Evolutionary conservation across 1,284 basidiomycete species (phyloP).

Genomic region (Meira miltonrushii): DNA sequence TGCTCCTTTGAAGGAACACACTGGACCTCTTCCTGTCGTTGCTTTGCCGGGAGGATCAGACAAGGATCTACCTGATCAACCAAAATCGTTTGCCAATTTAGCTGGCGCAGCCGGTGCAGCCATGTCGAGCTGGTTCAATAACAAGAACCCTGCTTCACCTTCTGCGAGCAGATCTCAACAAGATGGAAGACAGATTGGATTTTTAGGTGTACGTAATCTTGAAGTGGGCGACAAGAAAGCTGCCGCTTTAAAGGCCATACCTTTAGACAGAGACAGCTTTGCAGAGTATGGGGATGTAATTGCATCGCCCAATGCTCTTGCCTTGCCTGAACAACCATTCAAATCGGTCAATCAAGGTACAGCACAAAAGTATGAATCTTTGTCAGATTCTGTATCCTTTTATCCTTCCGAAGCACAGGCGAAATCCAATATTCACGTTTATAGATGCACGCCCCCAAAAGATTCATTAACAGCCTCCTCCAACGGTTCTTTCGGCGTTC

Average conservation of each 20-base stretch:
- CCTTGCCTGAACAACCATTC: constrained; percentile 14
- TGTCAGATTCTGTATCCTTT: constrained; percentile 24
- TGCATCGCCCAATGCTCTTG: constrained; percentile 20
- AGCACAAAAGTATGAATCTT: constrained; percentile 33
- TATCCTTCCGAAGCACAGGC: constrained; percentile 26
- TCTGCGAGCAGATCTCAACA: neutral
- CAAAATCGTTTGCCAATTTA: neutral
- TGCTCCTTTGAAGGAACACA: constrained; percentile 21
- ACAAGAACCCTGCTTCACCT: constrained; percentile 3
- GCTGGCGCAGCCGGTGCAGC: constrained; percentile 19
- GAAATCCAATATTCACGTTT: constrained; percentile 39
- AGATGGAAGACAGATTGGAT: neutral
- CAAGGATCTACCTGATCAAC: constrained; percentile 19
- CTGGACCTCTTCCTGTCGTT: constrained; percentile 17
- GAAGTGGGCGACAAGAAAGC: neutral
- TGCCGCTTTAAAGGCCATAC: constrained; percentile 8
- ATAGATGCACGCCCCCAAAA: constrained; percentile 26
- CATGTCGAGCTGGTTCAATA: constrained; percentile 17
- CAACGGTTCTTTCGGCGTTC: constrained; percentile 39
- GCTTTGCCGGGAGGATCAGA: constrained; percentile 31
- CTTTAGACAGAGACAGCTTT: constrained; percentile 27
- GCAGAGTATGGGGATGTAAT: constrained; percentile 39
- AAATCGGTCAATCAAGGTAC: constrained; percentile 47
- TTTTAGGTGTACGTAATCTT: neutral
- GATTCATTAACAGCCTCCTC: neutral